Evolutionary conservation across 2,329 filamentous ascomycete species (phyloP).

Genomic region (Bipolaris cookei): DNA sequence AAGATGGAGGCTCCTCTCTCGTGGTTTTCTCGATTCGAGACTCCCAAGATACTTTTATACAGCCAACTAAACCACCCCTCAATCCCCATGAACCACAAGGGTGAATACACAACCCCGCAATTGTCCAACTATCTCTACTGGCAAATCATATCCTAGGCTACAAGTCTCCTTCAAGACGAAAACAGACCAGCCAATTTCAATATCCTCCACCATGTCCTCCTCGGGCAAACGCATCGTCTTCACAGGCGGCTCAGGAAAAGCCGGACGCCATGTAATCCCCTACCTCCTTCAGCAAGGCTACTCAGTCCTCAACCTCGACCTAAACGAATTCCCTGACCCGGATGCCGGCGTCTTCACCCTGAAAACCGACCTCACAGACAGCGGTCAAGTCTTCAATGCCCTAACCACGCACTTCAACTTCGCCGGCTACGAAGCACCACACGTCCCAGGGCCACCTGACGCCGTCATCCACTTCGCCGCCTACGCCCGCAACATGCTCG

Average conservation of each 20-base stretch:
- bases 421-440: conserved; percentile 54
- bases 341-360: conserved; percentile 58
- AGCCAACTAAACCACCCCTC: neutral
- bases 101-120: conserved; percentile 7
- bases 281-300: conserved; percentile 60
- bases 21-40: neutral
- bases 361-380: conserved; percentile 62
- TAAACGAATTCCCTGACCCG: conserved; percentile 55
- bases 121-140: neutral
- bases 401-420: conserved; percentile 63
- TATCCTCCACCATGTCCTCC: conserved; percentile 27
- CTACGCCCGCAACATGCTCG: conserved; percentile 64
- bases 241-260: conserved; percentile 59
- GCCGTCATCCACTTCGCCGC: conserved; percentile 69
- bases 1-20: conserved; percentile 6
- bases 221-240: conserved; percentile 52
- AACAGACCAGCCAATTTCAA: neutral
- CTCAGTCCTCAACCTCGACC: conserved; percentile 63
- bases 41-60: neutral
- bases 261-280: conserved; percentile 61
- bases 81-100: neutral
- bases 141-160: neutral
- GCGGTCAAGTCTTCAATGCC: conserved; percentile 63
- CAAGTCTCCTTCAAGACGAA: neutral
- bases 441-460: conserved; percentile 58